Evolutionary conservation across 163 green algal genomes (phyloP).

Genomic region (Volvox carteri): DNA sequence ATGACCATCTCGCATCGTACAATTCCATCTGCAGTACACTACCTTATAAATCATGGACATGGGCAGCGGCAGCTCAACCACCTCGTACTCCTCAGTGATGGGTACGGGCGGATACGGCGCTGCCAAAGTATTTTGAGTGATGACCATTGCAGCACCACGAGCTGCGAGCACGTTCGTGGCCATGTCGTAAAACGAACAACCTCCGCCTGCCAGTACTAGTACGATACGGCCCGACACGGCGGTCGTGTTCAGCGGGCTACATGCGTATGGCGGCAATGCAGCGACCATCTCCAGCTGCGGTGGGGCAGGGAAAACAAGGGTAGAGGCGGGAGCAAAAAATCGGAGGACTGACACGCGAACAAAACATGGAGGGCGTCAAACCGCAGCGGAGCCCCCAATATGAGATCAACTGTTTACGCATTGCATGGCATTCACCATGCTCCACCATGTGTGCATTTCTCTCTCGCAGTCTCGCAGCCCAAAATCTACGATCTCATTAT

Average conservation of each 20-base stretch:
- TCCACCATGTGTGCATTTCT: not conserved
- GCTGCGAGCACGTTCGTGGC: not conserved
- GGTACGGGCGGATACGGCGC: not conserved
- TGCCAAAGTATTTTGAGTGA: not conserved
- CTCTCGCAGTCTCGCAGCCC: not conserved
- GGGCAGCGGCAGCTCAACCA: not conserved
- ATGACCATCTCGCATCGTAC: not conserved
- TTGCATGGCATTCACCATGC: not conserved
- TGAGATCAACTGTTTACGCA: not conserved
- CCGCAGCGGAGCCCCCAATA: not conserved
- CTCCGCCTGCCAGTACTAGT: not conserved
- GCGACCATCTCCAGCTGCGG: not conserved
- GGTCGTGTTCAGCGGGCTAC: not conserved
- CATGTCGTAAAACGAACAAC: not conserved
- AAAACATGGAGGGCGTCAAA: not conserved
- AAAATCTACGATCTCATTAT: not conserved
- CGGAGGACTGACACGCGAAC: not conserved
- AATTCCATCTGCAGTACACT: not conserved
- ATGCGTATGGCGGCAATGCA: not conserved
- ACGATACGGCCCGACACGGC: not conserved
- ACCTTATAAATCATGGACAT: conserved; percentile 27
- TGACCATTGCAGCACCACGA: not conserved
- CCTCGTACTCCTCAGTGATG: not conserved
- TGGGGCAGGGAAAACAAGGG: not conserved
- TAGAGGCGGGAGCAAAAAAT: not conserved